phyloP scores from a whole-genome alignment of 179 eudicot genomes.

The Patellifolia procumbens region DNA sequence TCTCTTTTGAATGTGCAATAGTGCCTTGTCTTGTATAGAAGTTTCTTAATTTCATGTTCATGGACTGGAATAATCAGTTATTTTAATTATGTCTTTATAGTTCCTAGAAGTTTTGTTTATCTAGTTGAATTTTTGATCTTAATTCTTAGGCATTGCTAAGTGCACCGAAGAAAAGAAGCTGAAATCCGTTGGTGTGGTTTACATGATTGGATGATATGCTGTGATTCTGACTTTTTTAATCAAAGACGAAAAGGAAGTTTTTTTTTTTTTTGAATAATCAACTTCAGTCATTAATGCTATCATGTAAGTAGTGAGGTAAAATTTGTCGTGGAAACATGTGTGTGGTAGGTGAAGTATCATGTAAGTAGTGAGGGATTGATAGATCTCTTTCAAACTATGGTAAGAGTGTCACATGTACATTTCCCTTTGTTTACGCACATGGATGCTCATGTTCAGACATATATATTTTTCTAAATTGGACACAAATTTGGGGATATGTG shows the following conservation, averaged over 20 bases:
- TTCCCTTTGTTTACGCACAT: background rate
- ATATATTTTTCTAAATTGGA: too few species aligned
- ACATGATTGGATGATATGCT: background rate
- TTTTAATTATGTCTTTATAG: background rate
- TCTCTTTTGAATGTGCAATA: background rate
- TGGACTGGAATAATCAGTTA: background rate
- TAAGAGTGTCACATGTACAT: background rate
- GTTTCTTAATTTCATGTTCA: constrained; percentile 4
- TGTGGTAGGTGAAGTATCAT: background rate
- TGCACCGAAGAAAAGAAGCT: background rate
- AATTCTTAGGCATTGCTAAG: background rate
- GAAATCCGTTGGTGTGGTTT: background rate
- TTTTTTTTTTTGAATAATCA: background rate
- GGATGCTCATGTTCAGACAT: too few species aligned
- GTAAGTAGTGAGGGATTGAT: background rate
- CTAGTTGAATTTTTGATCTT: background rate
- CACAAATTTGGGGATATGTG: background rate
- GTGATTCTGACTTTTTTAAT: background rate
- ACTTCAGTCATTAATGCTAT: background rate
- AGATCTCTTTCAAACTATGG: background rate
- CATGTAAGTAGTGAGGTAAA: too few species aligned
- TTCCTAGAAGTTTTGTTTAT: background rate
- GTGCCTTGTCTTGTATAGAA: background rate
- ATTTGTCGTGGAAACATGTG: background rate
- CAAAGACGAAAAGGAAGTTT: background rate